Percentiles rank a stretch among this genome's conserved stretches.
Evolutionary conservation across 2,329 filamentous ascomycete species (phyloP).

Genomic region (Apiospora aurea): DNA sequence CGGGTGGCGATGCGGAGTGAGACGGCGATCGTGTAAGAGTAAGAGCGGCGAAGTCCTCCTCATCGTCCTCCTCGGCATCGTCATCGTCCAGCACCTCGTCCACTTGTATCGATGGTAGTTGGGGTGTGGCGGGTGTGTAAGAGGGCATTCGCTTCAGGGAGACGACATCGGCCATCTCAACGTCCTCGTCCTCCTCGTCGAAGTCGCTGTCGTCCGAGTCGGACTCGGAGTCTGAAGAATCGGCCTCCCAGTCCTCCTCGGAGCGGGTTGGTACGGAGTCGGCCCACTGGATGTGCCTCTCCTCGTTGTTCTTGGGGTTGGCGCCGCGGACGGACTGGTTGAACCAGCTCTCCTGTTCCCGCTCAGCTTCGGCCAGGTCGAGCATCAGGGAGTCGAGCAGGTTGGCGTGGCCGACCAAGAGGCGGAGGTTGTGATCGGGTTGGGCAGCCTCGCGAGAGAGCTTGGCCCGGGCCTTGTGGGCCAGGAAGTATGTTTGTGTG

Average conservation of each 20-base stretch:
- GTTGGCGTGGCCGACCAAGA: conserved; percentile 97
- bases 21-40: conserved; percentile 74
- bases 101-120: conserved; percentile 46
- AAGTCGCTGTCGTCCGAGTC: conserved; percentile 59
- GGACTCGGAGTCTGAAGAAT: conserved; percentile 58
- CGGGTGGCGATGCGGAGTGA: conserved; percentile 68
- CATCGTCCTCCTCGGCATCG: conserved; percentile 48
- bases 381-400: conserved; percentile 96
- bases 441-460: conserved; percentile 90
- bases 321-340: conserved; percentile 90
- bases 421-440: conserved; percentile 91
- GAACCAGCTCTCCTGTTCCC: conserved; percentile 97
- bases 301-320: conserved; percentile 53
- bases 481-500: conserved; percentile 98
- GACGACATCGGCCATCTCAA: conserved; percentile 60
- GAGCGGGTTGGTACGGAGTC: conserved; percentile 77
- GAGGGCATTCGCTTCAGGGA: conserved; percentile 52
- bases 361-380: conserved; percentile 88
- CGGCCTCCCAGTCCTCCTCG: conserved; percentile 72
- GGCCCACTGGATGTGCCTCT: conserved; percentile 87
- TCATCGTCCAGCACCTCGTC: conserved; percentile 46
- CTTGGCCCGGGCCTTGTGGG: conserved; percentile 96
- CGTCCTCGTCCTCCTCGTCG: conserved; percentile 62
- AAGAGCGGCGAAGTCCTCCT: conserved; percentile 68
- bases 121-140: conserved; percentile 39